Conservation (phyloP, 768 basidiomycete species). For the Hygrocybe punicea region DNA sequence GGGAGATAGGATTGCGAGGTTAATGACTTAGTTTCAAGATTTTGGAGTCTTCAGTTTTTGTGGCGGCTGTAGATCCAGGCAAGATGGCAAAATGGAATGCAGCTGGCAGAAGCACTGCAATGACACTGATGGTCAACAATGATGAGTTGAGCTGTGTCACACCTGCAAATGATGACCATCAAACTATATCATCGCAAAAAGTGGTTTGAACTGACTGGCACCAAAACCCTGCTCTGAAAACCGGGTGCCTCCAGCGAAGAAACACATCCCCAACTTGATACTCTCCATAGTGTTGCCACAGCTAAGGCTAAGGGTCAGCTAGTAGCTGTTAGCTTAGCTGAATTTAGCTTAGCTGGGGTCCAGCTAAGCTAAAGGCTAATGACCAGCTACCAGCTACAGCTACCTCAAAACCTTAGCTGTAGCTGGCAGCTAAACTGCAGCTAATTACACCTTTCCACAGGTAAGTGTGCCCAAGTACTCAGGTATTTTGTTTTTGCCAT, state of each 20-base stretch:
- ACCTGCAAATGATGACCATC: conserved; percentile 26
- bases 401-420: too few species aligned
- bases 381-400: too few species aligned
- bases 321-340: too few species aligned
- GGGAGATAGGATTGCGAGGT: neutral
- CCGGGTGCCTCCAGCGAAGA: conserved; percentile 79
- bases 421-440: too few species aligned
- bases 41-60: conserved; percentile 37
- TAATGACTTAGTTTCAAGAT: conserved; percentile 64
- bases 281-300: too few species aligned
- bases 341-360: too few species aligned
- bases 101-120: conserved; percentile 76
- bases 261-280: conserved; percentile 77
- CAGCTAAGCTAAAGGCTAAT: too few species aligned
- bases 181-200: conserved; percentile 8
- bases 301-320: too few species aligned
- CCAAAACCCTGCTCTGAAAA: conserved; percentile 81
- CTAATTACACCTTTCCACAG: too few species aligned
- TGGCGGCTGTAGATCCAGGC: conserved; percentile 10
- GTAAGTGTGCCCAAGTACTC: too few species aligned
- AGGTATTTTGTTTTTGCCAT: too few species aligned
- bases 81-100: conserved; percentile 61
- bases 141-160: conserved; percentile 74
- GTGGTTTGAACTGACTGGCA: conserved; percentile 51
- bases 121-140: conserved; percentile 72